Evolutionary conservation across 208 protist species (phyloP).

Genomic region (Acanthamoeba culbertsoni): DNA sequence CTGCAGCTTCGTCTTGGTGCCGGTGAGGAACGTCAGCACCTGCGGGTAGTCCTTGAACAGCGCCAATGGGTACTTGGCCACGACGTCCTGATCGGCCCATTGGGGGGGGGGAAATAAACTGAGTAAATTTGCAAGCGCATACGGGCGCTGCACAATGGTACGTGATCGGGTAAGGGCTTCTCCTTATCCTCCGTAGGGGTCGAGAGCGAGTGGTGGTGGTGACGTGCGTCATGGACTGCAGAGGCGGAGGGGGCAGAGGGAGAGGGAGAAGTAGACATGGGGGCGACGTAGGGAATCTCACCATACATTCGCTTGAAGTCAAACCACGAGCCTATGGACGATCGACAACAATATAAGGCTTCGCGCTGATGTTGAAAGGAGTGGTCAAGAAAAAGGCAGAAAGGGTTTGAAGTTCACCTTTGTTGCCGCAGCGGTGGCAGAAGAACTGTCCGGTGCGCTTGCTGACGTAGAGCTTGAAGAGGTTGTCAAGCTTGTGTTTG

Average conservation of each 20-base stretch:
- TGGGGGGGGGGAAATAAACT: background rate
- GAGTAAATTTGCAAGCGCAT: background rate
- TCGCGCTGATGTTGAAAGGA: background rate
- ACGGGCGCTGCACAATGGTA: background rate
- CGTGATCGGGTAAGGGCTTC: constrained; percentile 21
- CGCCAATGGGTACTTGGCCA: constrained; percentile 9
- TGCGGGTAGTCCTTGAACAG: constrained; percentile 32
- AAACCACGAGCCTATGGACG: constrained; percentile 64
- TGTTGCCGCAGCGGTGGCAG: constrained; percentile 75
- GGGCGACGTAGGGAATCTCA: background rate
- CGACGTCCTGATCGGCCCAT: constrained; percentile 20
- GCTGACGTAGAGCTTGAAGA: constrained; percentile 77
- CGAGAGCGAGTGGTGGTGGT: background rate
- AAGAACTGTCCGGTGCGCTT: constrained; percentile 66
- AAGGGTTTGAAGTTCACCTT: constrained; percentile 54
- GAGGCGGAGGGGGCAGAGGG: background rate
- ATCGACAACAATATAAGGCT: background rate
- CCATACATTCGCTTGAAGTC: constrained; percentile 63
- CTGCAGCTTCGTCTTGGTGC: background rate
- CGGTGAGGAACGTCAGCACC: constrained; percentile 24
- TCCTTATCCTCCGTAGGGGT: background rate
- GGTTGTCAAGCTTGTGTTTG: constrained; percentile 70
- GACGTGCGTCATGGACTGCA: background rate
- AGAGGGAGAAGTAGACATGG: background rate
- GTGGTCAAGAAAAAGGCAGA: background rate